Evolutionary conservation across 2,329 filamentous ascomycete genomes (phyloP).

Genomic region (Cylindrodendrum hubeiense): DNA sequence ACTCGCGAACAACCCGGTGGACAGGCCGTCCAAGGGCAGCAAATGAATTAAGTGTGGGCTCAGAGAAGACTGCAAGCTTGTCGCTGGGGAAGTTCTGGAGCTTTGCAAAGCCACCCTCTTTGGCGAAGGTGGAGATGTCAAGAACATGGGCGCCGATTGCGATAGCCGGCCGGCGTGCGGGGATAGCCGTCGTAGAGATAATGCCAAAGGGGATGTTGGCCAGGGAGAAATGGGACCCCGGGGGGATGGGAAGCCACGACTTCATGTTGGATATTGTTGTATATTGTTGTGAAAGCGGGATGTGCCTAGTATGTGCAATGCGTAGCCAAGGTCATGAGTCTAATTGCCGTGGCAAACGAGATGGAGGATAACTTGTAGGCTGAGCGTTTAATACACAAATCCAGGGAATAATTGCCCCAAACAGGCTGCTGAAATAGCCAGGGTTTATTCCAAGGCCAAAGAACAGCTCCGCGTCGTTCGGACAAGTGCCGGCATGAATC

Average conservation of each 20-base stretch:
- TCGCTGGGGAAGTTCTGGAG: constrained; percentile 41
- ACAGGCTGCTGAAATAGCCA: constrained; percentile 11
- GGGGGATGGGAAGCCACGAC: constrained; percentile 45
- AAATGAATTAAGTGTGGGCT: constrained; percentile 48
- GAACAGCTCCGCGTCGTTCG: background rate
- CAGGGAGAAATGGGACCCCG: constrained; percentile 58
- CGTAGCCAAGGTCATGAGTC: constrained; percentile 1
- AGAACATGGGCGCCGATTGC: constrained; percentile 80
- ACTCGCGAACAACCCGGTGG: constrained; percentile 74
- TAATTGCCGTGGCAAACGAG: background rate
- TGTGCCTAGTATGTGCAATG: background rate
- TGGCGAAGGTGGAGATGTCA: constrained; percentile 74
- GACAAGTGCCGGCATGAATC: constrained; percentile 16
- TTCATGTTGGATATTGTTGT: constrained; percentile 20
- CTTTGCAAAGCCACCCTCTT: constrained; percentile 53
- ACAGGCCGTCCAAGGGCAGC: constrained; percentile 72
- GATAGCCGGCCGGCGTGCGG: constrained; percentile 72
- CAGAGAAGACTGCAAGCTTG: constrained; percentile 43
- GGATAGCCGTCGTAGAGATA: constrained; percentile 71
- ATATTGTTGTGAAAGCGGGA: background rate
- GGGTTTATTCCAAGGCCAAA: background rate
- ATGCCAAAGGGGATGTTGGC: constrained; percentile 87
- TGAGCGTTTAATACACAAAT: constrained; percentile 13
- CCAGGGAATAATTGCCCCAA: constrained; percentile 9
- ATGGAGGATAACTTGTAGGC: background rate